Evolutionary conservation across 2,329 filamentous ascomycete genomes (phyloP).

Genomic region (Claviceps sp.): DNA sequence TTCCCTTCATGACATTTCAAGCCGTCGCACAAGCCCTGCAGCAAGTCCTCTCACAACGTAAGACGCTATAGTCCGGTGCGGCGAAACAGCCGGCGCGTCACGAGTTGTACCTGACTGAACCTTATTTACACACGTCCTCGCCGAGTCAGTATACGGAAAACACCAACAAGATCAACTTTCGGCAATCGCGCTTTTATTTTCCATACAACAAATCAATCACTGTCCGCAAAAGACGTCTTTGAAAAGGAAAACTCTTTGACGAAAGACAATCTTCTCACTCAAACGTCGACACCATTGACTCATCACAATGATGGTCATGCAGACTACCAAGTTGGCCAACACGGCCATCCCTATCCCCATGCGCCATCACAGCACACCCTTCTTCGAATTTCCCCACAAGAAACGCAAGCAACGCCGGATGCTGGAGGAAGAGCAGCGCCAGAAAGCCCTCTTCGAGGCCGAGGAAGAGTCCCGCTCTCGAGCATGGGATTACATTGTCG

Average conservation of each 20-base stretch:
- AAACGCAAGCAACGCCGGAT: constrained; percentile 11
- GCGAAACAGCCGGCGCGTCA: background rate
- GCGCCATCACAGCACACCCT: constrained; percentile 6
- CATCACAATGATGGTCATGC: constrained; percentile 1
- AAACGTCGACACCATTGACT: background rate
- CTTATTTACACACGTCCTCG: too few species aligned
- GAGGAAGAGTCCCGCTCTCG: constrained; percentile 17
- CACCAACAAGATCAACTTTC: too few species aligned
- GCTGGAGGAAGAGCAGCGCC: constrained; percentile 9
- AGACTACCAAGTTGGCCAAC: constrained; percentile 5
- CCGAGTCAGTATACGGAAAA: too few species aligned
- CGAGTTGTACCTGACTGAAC: background rate
- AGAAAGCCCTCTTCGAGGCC: constrained; percentile 15
- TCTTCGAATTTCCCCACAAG: constrained; percentile 13
- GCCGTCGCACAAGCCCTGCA: too few species aligned
- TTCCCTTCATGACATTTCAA: too few species aligned
- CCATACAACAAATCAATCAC: too few species aligned
- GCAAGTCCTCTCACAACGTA: too few species aligned
- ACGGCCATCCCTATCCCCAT: constrained; percentile 4
- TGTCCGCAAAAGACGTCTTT: too few species aligned
- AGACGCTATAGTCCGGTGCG: background rate
- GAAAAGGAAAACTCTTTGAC: background rate
- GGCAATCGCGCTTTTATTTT: too few species aligned
- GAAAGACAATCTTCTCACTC: background rate
- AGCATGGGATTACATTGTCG: constrained; percentile 19